Base-by-base conservation (phyloP, 345 rosid genomes). In the Arabidopsis thaliana region DNA sequence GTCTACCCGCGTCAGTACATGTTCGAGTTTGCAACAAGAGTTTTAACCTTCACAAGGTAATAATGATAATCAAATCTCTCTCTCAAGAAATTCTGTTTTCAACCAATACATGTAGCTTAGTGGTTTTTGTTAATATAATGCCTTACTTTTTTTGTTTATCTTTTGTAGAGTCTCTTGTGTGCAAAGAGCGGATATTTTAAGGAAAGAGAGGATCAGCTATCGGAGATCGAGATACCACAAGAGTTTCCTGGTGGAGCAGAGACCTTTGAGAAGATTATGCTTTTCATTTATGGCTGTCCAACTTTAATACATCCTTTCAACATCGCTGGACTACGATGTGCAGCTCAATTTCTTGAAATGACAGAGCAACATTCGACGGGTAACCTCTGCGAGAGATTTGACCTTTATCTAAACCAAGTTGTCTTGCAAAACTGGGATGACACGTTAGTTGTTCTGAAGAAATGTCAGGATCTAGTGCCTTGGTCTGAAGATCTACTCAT, bases 201-300 rank as follows among this genome's bases (percentile, higher is more conserved):
- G 74, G 79, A 80, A 63, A 82, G 83, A 73, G 57, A 84, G 70
- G 77, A 58, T 1, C 83, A 81, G 38, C 77, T 88, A 5, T 64
- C 74, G 1, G 89, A 86, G 77, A 61, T 87, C 12, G 87, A 87
- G 62, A 81, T 91, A 42, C 89, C 87, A 10, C 76, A 52, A 25
- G 79, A 79, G 46, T 91, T 91, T 81, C 97, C 93, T 5, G 97
- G 97, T 73, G 95, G 97, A 33, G 82, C 91, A 23, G 89, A 86
- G 65, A 85, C 86, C 34, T 91, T 91, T 58, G 95, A 91, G 83
- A 86, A 72, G 87, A 85, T 91, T 38, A 77, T 75, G 9, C 74
- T 91, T 6, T 86, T 89, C 75, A 72, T 86, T 40, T 91, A 91
- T 68, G 93, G 91, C 42, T 91, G 93, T 41, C 79, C 93, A 52